A percentile compares a stretch with the other conserved stretches of the same genome.
These are phyloP conservation scores for Cynara cardunculus DNA, from an alignment of 129 eudicot genomes.

Conservation along the genomic window DNA sequence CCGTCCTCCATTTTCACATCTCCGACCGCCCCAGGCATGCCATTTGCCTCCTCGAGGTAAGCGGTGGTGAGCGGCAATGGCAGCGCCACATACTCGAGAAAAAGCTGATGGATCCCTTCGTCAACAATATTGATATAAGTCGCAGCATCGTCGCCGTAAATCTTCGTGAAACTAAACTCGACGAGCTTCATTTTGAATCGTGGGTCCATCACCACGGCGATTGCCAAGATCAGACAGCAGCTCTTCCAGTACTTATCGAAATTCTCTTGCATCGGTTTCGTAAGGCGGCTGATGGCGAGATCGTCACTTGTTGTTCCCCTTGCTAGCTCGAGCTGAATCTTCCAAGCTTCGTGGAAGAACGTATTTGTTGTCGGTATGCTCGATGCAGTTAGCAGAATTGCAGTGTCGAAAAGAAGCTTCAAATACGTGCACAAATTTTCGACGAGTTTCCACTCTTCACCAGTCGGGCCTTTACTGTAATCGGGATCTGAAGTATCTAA, in stretches of 20 bases:
- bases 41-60: conserved; percentile 38
- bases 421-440: conserved; percentile 51
- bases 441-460: conserved; percentile 61
- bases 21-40: not conserved
- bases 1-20: conserved; percentile 13
- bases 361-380: conserved; percentile 9
- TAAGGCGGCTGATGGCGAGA: conserved; percentile 36
- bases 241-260: conserved; percentile 71
- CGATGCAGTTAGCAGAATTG: conserved; percentile 42
- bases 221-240: conserved; percentile 56
- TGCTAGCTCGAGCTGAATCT: conserved; percentile 13
- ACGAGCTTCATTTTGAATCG: conserved; percentile 84
- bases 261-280: conserved; percentile 57
- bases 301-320: conserved; percentile 17
- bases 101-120: conserved; percentile 76
- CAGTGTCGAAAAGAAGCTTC: conserved; percentile 64
- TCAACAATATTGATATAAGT: conserved; percentile 16
- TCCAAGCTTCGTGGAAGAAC: conserved; percentile 29
- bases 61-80: conserved; percentile 42
- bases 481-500: conserved; percentile 66
- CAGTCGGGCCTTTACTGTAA: conserved; percentile 58
- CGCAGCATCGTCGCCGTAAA: conserved; percentile 62
- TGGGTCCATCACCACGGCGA: conserved; percentile 89
- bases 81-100: conserved; percentile 50
- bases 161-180: conserved; percentile 77